Base-by-base conservation (phyloP, 108 stramenopile species). In the Fistulifera pelliculosa region DNA sequence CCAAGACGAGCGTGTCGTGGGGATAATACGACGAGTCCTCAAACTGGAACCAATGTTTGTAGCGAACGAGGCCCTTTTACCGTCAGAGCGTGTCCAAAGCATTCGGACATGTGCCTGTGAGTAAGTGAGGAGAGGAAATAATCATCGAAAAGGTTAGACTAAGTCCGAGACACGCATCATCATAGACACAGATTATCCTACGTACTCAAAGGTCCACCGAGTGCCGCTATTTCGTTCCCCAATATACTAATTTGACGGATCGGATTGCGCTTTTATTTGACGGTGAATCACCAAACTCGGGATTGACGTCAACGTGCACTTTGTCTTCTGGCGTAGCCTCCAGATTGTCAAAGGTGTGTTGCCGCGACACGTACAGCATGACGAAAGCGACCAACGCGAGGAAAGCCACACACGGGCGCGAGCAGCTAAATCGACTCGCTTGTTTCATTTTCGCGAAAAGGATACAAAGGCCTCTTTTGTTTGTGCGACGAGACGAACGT, bases 141-240 rank as follows among this genome's bases (percentile, higher is more conserved):
- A 22, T 8, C 22, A 11, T 23, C 14, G 8, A 10, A 6, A 8
- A 52, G 28, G 17, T 16, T 38, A 39, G 23, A 56, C 13, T 8
- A 13, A 6, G 10, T 27, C 11, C 52, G 38, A 51, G 6, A 51
- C 41, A 24, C 2, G 19, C 13, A 6, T 3, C 31, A 8, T 3
- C 31, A 35, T 35, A 35, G 8, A 3, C 3, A 8, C 31, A 35
- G 28, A 16, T 57, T 1, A 38, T 31, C 24, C 7, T 45, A 67
- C 84, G 76, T 61, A 86, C 84, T 61, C 70, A 57, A 66, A 87
- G 19, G 83, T 83, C 90, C 90, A 93, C 38, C 79, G 68, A 5
- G 90, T 93, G 24, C 90, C 90, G 1, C 77, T 80, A 58, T 93
- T 86, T 18, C 90, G 75, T 63, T 93, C 90, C 90, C 90, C 13